Base-by-base conservation (phyloP, 2,329 filamentous ascomycete species). In the Magnaporthiopsis rhizophila region DNA sequence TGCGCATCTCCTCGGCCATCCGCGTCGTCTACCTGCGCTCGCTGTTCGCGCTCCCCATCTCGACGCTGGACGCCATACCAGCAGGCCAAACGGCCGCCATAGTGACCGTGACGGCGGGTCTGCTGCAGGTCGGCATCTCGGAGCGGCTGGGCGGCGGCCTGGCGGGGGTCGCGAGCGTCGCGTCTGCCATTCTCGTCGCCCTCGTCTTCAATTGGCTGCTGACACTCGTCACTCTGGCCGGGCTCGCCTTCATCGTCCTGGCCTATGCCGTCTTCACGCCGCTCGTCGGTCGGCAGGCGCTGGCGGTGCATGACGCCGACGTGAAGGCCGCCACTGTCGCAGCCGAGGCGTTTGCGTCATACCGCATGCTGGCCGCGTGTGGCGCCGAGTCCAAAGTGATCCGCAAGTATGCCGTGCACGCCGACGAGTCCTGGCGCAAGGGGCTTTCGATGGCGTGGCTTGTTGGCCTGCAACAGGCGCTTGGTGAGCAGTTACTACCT, bases 11-110 rank as follows among this genome's bases (percentile, higher is more conserved):
- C 0, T 82, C 85, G 0, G 81, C 80, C 5, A 79, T 88, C 60
- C 79, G 89, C 45, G 79, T 87, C 15, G 81, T 84, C 64, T 91
- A 90, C 69, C 78, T 92, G 30, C 80, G 81, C 62, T 78, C 80
- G 53, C 80, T 90, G 3, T 85, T 92, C 61, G 77, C 80, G 0
- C 86, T 90, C 69, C 85, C 86, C 56, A 83, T 90, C 53, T 83
- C 86, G 63, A 84, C 86, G 18, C 83, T 90, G 30, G 88, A 90
- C 71, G 82, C 83, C 9, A 81, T 87, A 74, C 81, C 85, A 0
- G 77, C 84, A 0, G 86, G 86, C 1, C 81, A 83, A 57, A 82
- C 84, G 0, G 85, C 86, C 0, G 80, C 81, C 12, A 85, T 86
- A 59, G 87, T 89, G 65, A 88, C 86, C 1, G 83, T 84, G 4